phyloP scores from a whole-genome alignment of 2,329 filamentous ascomycete species.

The Ophiostoma himal-ulmi region DNA sequence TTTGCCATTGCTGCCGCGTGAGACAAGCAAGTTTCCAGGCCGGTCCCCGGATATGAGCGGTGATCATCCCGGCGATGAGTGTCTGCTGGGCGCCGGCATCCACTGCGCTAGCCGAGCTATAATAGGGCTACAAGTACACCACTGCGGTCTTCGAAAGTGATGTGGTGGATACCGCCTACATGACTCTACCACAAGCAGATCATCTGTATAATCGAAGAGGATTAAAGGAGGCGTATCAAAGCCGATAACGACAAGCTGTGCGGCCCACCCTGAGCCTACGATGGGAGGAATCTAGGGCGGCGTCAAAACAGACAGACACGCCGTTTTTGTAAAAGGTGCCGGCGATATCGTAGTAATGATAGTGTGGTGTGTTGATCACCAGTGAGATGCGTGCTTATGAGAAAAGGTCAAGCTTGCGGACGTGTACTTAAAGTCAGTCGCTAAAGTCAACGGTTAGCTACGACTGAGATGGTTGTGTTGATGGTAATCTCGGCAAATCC shows the following conservation, averaged over 20 bases:
- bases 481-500: not conserved
- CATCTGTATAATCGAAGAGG: not conserved
- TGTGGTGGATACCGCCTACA: not conserved
- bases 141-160: not conserved
- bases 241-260: not conserved
- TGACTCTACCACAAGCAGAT: not conserved
- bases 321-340: not conserved
- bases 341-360: not conserved
- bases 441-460: too few relatives aligned
- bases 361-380: not conserved
- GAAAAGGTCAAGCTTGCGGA: too few relatives aligned
- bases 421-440: too few relatives aligned
- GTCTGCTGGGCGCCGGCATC: not conserved
- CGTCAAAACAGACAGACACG: not conserved
- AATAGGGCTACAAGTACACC: constrained; percentile 45
- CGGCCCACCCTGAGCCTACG: not conserved
- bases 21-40: constrained; percentile 55
- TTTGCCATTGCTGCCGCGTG: constrained; percentile 58
- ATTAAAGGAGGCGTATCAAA: not conserved
- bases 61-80: not conserved
- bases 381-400: too few relatives aligned
- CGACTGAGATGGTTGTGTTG: too few relatives aligned
- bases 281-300: not conserved
- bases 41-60: constrained; percentile 49
- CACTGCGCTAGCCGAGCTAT: not conserved